Percentiles rank a stretch among this genome's conserved stretches.
phyloP scores from a whole-genome alignment of 768 basidiomycete genomes.

The Infundibulicybe gibba region DNA sequence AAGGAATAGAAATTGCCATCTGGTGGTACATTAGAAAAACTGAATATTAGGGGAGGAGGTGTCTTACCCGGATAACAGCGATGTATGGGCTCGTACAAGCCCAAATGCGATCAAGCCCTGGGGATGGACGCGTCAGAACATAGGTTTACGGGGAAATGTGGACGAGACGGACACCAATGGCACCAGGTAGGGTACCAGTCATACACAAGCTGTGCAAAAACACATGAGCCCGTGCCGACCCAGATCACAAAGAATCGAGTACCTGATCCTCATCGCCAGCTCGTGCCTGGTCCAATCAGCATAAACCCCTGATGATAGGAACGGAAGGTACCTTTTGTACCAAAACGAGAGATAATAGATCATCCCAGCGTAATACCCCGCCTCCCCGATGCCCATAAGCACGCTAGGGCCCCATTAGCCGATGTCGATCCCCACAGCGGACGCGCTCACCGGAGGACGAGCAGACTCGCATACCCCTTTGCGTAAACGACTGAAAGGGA shows the following conservation, averaged over 20 bases:
- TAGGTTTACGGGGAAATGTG: no score
- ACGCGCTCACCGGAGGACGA: conserved; percentile 39
- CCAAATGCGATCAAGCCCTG: conserved; percentile 57
- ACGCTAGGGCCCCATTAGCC: conserved; percentile 26
- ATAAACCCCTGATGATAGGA: not conserved
- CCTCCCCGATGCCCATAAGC: conserved; percentile 56
- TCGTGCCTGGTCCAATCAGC: conserved; percentile 31
- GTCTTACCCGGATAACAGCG: conserved; percentile 32
- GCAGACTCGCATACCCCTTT: conserved; percentile 46
- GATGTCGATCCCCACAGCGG: not conserved
- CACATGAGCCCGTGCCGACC: no score
- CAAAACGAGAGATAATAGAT: conserved; percentile 62
- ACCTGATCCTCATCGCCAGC: conserved; percentile 49
- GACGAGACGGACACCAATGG: conserved; percentile 43
- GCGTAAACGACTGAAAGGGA: conserved; percentile 53
- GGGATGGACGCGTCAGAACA: no score
- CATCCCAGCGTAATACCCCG: conserved; percentile 58
- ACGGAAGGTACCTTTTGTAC: conserved; percentile 34
- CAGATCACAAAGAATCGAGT: not conserved
- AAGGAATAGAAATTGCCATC: conserved; percentile 60
- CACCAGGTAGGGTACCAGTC: conserved; percentile 56
- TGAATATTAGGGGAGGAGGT: no score
- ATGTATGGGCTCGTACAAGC: conserved; percentile 48
- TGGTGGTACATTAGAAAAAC: conserved; percentile 7
- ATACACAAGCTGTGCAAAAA: conserved; percentile 41